Percentiles rank a stretch among this genome's conserved stretches.
These are phyloP conservation scores for Clohesyomyces aquaticus DNA, from an alignment of 495 filamentous ascomycete species.

Conservation along the genomic window DNA sequence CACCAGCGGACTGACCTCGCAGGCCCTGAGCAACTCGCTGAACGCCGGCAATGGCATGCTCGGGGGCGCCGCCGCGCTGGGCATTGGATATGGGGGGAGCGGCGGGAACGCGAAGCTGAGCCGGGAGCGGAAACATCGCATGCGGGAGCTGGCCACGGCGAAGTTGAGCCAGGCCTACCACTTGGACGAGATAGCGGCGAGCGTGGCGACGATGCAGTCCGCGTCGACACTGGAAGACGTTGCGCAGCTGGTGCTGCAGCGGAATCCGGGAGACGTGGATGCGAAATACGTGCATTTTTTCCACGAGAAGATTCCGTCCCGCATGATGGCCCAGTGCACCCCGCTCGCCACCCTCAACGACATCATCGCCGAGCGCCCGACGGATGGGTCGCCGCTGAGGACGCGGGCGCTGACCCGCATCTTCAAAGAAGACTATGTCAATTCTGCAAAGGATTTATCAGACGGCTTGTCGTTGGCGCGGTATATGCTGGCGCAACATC, in stretches of 20 bases:
- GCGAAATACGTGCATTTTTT: slow-evolving; percentile 86
- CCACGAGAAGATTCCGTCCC: slow-evolving; percentile 81
- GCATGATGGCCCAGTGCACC: slow-evolving; percentile 75
- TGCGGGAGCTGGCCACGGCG: slow-evolving; percentile 75
- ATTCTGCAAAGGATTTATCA: slow-evolving; percentile 69
- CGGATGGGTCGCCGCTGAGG: slow-evolving; percentile 66
- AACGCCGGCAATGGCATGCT: slow-evolving; percentile 59
- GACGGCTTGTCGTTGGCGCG: slow-evolving; percentile 63
- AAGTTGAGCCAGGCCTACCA: slow-evolving; percentile 75
- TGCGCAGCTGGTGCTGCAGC: slow-evolving; percentile 69
- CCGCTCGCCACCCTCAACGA: slow-evolving; percentile 65
- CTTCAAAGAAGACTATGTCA: slow-evolving; percentile 73
- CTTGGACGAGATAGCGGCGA: slow-evolving; percentile 78
- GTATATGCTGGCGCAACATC: slow-evolving; percentile 52
- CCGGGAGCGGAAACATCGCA: slow-evolving; percentile 70
- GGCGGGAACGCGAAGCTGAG: slow-evolving; percentile 68
- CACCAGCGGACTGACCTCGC: slow-evolving; percentile 68
- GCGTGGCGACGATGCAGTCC: slow-evolving; percentile 80
- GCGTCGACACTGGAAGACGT: slow-evolving; percentile 79
- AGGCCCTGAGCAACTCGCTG: slow-evolving; percentile 54
- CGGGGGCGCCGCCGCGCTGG: slow-evolving; percentile 59
- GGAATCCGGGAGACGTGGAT: slow-evolving; percentile 64
- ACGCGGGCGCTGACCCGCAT: slow-evolving; percentile 73
- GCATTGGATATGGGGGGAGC: slow-evolving; percentile 62
- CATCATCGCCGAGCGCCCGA: slow-evolving; percentile 63